A percentile compares a stretch with the other conserved stretches of the same genome.
phyloP scores from a whole-genome alignment of 208 protist genomes.

The Porcisia deanei region DNA sequence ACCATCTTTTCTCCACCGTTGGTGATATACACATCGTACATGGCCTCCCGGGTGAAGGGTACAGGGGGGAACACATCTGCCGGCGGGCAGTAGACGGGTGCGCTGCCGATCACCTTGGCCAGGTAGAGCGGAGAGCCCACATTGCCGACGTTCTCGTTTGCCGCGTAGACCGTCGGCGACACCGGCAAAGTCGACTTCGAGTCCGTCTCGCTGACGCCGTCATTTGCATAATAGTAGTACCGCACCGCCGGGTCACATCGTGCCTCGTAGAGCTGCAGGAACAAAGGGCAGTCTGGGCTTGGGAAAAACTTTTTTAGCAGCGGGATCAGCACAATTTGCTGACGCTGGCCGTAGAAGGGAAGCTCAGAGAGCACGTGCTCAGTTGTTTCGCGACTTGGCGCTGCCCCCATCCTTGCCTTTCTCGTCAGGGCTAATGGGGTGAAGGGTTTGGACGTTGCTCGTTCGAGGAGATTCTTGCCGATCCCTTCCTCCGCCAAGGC shows the following conservation, averaged over 20 bases:
- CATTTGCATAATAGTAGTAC: conserved; percentile 53
- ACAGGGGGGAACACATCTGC: conserved; percentile 36
- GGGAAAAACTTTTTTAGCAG: conserved; percentile 62
- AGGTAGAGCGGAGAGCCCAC: conserved; percentile 10
- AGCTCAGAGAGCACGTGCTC: conserved; percentile 27
- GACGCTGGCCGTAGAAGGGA: conserved; percentile 48
- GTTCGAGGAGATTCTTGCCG: too few relatives aligned
- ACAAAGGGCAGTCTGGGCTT: conserved; percentile 43
- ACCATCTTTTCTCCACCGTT: conserved; percentile 24
- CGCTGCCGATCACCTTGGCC: conserved; percentile 13
- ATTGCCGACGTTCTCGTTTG: conserved; percentile 6
- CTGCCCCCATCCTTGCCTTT: conserved; percentile 49
- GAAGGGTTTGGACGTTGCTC: not conserved
- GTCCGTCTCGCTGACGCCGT: conserved; percentile 1
- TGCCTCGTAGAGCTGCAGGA: conserved; percentile 60
- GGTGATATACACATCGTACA: conserved; percentile 45
- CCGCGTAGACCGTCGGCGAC: conserved; percentile 5
- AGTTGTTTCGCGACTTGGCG: conserved; percentile 48
- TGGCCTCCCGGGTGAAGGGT: conserved; percentile 28
- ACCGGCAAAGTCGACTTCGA: conserved; percentile 4
- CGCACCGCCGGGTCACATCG: conserved; percentile 61
- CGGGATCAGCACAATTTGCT: conserved; percentile 58
- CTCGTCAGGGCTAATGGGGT: not conserved
- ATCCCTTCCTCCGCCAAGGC: not conserved
- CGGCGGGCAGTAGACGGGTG: conserved; percentile 26